Base-by-base conservation (phyloP, 371 early-diverging fungal genomes). In the Entomophthora muscae region DNA sequence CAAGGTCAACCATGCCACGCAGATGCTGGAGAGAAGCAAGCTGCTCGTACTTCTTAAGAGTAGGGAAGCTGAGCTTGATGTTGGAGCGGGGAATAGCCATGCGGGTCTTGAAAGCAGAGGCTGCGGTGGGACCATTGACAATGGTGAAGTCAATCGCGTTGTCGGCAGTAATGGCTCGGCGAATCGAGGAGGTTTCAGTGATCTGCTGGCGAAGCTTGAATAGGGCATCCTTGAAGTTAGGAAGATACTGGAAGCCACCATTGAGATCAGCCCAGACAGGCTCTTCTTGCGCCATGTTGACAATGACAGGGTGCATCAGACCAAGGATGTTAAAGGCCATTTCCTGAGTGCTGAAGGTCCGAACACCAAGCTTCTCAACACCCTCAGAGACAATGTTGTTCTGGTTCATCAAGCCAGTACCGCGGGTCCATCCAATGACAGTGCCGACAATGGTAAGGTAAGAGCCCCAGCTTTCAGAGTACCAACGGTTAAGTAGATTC, bases 341-440 rank as follows among this genome's bases (percentile, higher is more conserved):
- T n/a, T n/a, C n/a, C 80, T 78, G 78, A 53, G 88, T 71, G 30
- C 92, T 87, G 84, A 95, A 96, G 42, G 97, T 96, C 66, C 94
- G 84, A 29, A 91, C 87, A 64, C 94, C 95, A 52, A 84, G 77
- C 61, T 81, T 78, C 72, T 96, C 97, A 51, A 96, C 81, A 58
- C 90, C 90, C 70, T 91, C 88, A 42, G 94, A 90, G 57, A 93
- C 95, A n/a, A n/a, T n/a, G n/a, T n/a, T n/a, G n/a, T n/a, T n/a
- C n/a, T n/a, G n/a, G n/a, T n/a, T n/a, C n/a, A 95, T 95, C 70
- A 95, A 78, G 54, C 94, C 93, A 57, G 97, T 96, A 67, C 97
- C 94, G 68, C 95, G 86, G 42, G 97, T 96, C 95, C 97, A 96
- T 26, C 96, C 96, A 71, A 96, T 96, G 52, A 90, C 89, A 53